Percentiles rank a stretch among this genome's conserved stretches.
Evolutionary conservation across 148 eudicot species (phyloP).

Genomic region (Chenopodium album): DNA sequence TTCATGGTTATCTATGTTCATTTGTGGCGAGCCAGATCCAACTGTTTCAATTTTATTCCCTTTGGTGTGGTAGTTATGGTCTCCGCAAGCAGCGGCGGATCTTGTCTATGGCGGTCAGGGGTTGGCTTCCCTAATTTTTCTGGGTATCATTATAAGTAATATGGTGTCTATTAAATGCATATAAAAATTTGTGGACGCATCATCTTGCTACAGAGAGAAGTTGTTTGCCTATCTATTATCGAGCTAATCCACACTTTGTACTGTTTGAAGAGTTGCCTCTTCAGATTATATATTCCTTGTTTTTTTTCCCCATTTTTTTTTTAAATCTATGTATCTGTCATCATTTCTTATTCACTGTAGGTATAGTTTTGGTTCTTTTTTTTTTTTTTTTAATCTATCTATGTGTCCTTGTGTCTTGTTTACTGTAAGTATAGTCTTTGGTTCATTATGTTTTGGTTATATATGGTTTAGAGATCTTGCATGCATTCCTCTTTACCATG

Average conservation of each 20-base stretch:
- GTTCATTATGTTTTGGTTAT: not conserved
- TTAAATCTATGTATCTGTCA: not conserved
- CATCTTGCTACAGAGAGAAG: not conserved
- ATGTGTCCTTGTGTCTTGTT: too few relatives aligned
- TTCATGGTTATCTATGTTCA: too few relatives aligned
- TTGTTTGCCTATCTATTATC: not conserved
- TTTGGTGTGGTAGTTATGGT: not conserved
- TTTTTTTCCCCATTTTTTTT: not conserved
- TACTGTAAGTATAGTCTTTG: not conserved
- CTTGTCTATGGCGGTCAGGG: too few relatives aligned
- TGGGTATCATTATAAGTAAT: too few relatives aligned
- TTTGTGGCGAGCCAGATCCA: not conserved
- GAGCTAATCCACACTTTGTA: not conserved
- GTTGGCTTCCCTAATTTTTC: too few relatives aligned
- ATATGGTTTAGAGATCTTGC: not conserved
- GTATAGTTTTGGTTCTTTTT: not conserved
- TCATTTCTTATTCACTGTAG: not conserved
- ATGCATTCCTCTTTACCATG: not conserved
- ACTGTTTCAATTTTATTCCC: not conserved
- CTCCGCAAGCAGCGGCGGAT: not conserved
- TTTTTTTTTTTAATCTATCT: too few relatives aligned
- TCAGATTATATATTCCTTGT: not conserved
- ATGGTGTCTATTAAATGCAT: too few relatives aligned
- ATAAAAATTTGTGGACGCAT: not conserved
- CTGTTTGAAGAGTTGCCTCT: not conserved